Base-by-base conservation (phyloP, 805 yeast species). In the Brettanomyces bruxellensis region DNA sequence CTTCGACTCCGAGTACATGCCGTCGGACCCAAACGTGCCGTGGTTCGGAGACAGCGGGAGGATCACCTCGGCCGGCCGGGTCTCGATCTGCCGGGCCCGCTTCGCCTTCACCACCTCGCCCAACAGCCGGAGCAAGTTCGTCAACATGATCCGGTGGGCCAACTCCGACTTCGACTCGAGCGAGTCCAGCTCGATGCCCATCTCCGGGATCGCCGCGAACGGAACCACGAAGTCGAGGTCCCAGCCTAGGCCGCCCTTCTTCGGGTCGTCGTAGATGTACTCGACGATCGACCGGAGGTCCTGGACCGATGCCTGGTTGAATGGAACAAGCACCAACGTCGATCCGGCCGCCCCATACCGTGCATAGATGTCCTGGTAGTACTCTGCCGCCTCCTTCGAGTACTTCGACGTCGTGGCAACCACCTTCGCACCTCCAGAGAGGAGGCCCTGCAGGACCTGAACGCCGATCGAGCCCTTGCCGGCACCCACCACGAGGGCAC, bases 391-490 rank as follows among this genome's bases (percentile, higher is more conserved):
- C 66, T 83, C 78, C 73, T 87, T 86, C 52, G 95, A 86, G 78
- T 85, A 93, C 68, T 96, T 79, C 25, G 96, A 89, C 45, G 99
- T 93, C 42, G 99, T 93, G 47, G 91, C 96, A 62, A 93, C 73
- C 57, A 90, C 97, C 67, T 85, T 87, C 42, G 99, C 98, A 75
- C 99, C 99, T 71, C 99, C 99, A 61, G 91, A 81, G 47, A 93
- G 74, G 63, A 93, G 75, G 54, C 99, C 99, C 72, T 87, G 95
- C 64, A 93, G 75, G 56, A 93, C 79, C 69, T 93, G 96, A 51
- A 96, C 96, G 72, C 98, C 99, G 62, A 93, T 93, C 44, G 99
- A 93, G 46, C 98, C 99, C 43, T 87, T 90, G 75, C 99, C 99
- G 44, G 98, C 98, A 75, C 99, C 99, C 43, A 99, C 93, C 55